Evolutionary conservation across 2,329 filamentous ascomycete species (phyloP).

Genomic region (Zasmidium cellare): DNA sequence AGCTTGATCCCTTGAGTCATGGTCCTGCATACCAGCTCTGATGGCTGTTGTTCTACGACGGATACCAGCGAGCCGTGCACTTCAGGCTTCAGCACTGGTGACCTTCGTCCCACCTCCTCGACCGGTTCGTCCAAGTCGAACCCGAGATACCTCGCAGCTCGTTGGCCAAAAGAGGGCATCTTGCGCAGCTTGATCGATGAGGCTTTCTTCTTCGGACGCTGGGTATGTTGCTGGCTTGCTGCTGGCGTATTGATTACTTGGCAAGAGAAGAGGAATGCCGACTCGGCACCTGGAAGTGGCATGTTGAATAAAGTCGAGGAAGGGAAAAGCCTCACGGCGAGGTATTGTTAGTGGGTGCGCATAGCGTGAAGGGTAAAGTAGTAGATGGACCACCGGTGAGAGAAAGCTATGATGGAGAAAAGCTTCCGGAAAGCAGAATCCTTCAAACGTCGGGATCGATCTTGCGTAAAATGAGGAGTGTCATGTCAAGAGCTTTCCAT

Average conservation of each 20-base stretch:
- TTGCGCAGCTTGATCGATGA: not conserved
- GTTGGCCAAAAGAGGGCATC: not conserved
- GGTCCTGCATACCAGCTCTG: not conserved
- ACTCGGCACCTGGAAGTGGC: constrained; percentile 6
- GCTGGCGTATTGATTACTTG: not conserved
- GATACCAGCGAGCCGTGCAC: constrained; percentile 2
- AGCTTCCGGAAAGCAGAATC: not conserved
- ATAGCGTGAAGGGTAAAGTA: not conserved
- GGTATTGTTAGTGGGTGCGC: not conserved
- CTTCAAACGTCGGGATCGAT: not conserved
- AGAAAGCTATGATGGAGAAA: not conserved
- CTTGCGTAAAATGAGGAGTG: not conserved
- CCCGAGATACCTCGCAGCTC: not conserved
- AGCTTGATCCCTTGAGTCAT: not conserved
- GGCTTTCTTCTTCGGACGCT: not conserved
- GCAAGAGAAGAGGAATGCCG: constrained; percentile 2
- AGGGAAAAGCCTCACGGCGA: not conserved
- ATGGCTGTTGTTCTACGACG: not conserved
- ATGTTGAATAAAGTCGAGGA: not conserved
- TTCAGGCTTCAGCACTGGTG: not conserved
- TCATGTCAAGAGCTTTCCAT: not conserved
- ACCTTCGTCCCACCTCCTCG: not conserved
- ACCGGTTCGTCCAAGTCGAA: not conserved
- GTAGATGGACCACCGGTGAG: not conserved
- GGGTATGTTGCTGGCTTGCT: not conserved